Evolutionary conservation across 1,284 basidiomycete species (phyloP).

Genomic region (Ceratobasidium sp.): DNA sequence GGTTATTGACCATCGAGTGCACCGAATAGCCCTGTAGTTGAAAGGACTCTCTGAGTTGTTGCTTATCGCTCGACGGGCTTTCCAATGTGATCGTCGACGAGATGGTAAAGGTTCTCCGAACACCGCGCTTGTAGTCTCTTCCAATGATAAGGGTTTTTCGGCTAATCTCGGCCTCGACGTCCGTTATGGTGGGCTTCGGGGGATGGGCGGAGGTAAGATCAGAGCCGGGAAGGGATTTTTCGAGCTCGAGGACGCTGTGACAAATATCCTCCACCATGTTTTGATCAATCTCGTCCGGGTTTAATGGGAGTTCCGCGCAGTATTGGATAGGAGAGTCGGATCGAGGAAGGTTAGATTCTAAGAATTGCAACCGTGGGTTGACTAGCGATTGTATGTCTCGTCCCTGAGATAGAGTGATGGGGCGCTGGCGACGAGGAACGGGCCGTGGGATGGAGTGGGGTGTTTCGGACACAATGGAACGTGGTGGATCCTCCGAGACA

Average conservation of each 20-base stretch:
- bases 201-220: no score
- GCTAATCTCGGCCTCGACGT: not conserved
- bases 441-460: not conserved
- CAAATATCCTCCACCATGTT: not conserved
- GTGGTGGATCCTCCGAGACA: no score
- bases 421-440: not conserved
- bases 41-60: not conserved
- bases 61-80: not conserved
- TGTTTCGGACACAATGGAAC: no score
- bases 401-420: not conserved
- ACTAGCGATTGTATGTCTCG: not conserved
- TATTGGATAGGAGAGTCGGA: not conserved
- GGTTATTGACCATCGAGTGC: constrained; percentile 9
- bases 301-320: not conserved
- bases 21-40: not conserved
- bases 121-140: not conserved
- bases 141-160: constrained; percentile 27
- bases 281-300: not conserved
- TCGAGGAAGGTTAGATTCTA: not conserved
- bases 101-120: constrained; percentile 6
- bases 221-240: not conserved
- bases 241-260: not conserved
- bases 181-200: not conserved
- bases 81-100: constrained; percentile 2
- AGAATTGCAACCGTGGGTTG: not conserved